Conservation (phyloP, 345 rosid genomes). For the Hibiscus trionum region DNA sequence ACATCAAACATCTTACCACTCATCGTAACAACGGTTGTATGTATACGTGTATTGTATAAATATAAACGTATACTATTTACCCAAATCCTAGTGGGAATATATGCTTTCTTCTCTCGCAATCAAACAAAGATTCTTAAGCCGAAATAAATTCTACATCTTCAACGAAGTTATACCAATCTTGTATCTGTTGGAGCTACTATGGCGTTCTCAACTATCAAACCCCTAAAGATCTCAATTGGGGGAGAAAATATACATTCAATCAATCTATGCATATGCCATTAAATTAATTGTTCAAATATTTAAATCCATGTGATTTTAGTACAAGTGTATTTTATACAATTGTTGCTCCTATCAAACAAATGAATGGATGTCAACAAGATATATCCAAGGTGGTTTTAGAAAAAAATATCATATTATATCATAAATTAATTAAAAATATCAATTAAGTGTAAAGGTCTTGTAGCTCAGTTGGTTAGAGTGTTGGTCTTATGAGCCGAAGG, state of each 20-base stretch:
- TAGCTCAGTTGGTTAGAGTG: constrained; percentile 99
- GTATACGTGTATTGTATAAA: neutral
- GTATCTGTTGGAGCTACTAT: neutral
- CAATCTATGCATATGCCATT: neutral
- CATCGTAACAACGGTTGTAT: too few species aligned
- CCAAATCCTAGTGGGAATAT: constrained; percentile 39
- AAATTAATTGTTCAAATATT: neutral
- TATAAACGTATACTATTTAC: constrained; percentile 11
- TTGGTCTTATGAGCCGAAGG: constrained; percentile 99
- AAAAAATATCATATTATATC: too few species aligned
- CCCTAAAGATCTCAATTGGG: neutral
- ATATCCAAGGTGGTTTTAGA: too few species aligned
- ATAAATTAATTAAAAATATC: too few species aligned
- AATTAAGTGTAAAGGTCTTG: neutral
- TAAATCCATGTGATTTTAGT: neutral
- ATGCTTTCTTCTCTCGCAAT: constrained; percentile 84
- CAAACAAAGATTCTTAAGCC: constrained; percentile 39
- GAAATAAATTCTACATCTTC: constrained; percentile 22
- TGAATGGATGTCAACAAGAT: too few species aligned
- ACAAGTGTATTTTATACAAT: too few species aligned
- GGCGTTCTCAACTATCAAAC: neutral
- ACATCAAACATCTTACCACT: too few species aligned
- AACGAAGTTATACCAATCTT: constrained; percentile 27
- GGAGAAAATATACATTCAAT: neutral
- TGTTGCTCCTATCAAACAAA: too few species aligned